Evolutionary conservation across 2,329 filamentous ascomycete species (phyloP), one percentile per base, ranked within the genome.

Genomic region (Bisporella sp.): DNA sequence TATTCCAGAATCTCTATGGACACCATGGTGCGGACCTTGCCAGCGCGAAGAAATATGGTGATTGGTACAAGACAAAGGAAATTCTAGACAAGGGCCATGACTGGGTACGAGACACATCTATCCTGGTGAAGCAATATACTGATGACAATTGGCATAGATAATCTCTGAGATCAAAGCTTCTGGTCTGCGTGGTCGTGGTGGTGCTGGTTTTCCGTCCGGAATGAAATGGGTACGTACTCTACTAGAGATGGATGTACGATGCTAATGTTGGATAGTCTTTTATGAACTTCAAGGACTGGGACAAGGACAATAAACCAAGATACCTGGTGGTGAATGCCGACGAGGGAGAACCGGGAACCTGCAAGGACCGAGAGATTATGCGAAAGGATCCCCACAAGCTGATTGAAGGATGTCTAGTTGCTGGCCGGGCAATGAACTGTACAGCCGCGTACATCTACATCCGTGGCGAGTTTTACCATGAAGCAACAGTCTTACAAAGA

Each of bases 231-330:
- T 95, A 82, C 62, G 83, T 76, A 60, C n/a, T 41, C 31, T 21
- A 32, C 30, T 21, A 21, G 21, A 21, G 21, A 21, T 21, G 2
- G 21, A 21, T 21, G 21, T 21, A 21, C 21, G n/a, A 52, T 28
- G 47, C 54, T 64, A 46, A 57, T 53, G 56, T 44, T 54, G 21
- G 32, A 41, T 65, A 95, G 90, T 96, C 91, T 46, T 99, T 99
- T 73, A 99, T 99, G 93, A 99, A 99, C 79, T 91, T 92, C 78
- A 96, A 96, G 74, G 93, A 90, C 64, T 99, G 93, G 93, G 92
- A 99, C 65, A 95, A 99, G 75, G 93, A 97, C 70, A 86, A 72
- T 63, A 95, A 95, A 73, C 93, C 93, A 59, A 85, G 93, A 65
- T 99, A 99, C 68, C 78, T 99, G 49, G 92, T 99, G 55, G 89